These are phyloP conservation scores for Trypanosoma cruzi DNA, from an alignment of 208 protist species.

Conservation along the genomic window DNA sequence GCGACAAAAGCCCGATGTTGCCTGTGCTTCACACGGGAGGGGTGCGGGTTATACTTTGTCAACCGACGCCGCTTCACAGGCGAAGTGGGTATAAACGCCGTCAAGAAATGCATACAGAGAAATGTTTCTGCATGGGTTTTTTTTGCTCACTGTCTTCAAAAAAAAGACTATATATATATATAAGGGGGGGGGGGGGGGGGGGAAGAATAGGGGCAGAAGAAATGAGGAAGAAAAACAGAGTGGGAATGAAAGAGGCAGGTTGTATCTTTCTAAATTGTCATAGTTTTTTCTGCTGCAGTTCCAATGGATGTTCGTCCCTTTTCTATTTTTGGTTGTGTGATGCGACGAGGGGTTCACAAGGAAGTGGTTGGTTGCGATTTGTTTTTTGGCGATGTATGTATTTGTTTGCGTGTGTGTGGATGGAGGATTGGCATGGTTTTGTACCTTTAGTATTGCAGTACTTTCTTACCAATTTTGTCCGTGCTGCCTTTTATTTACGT, in stretches of 20 bases:
- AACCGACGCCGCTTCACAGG: background rate
- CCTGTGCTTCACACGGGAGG: background rate
- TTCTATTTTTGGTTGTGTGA: background rate
- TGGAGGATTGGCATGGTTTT: background rate
- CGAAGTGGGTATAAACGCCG: background rate
- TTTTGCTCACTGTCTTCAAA: background rate
- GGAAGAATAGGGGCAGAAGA: background rate
- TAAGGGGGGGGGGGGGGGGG: no score
- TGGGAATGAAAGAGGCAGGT: background rate
- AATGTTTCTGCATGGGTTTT: background rate
- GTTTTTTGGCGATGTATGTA: background rate
- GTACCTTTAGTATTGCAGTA: background rate
- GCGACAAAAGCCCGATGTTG: background rate
- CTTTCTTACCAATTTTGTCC: no score
- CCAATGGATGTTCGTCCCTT: conserved; percentile 25
- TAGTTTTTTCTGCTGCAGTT: conserved; percentile 5
- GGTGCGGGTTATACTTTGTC: background rate
- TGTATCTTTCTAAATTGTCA: background rate
- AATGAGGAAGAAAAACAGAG: background rate
- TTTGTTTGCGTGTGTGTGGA: background rate
- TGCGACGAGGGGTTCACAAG: background rate
- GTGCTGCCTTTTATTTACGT: background rate
- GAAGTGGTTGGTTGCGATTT: background rate
- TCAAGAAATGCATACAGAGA: background rate
- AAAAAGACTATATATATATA: no score